Conservation (phyloP, 345 rosid genomes). For the Populus tremula region DNA sequence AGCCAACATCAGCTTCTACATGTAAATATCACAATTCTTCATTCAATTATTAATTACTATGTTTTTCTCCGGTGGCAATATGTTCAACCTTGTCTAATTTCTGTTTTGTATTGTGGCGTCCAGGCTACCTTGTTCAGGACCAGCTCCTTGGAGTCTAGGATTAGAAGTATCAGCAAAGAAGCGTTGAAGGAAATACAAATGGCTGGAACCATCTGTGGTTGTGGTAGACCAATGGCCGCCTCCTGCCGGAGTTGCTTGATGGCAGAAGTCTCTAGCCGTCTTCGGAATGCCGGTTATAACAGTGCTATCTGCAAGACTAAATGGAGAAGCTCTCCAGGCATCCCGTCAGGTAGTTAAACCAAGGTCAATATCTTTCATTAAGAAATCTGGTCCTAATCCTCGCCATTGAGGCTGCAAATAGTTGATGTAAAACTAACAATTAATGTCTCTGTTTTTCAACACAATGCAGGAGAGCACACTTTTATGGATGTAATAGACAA, state of each 20-base stretch:
- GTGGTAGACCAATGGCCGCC: slow-evolving; percentile 16
- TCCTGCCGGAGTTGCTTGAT: slow-evolving; percentile 34
- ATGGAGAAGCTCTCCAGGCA: slow-evolving; percentile 27
- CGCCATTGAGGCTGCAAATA: neutral
- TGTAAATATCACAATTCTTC: slow-evolving; percentile 6
- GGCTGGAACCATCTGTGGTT: slow-evolving; percentile 13
- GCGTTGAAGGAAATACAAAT: slow-evolving; percentile 21
- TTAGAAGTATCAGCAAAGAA: slow-evolving; percentile 26
- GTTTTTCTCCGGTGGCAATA: neutral
- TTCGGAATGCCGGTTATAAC: slow-evolving; percentile 22
- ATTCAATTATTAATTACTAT: neutral
- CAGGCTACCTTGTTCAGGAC: slow-evolving; percentile 33
- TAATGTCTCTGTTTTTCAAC: too few relatives aligned
- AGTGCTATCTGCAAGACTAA: slow-evolving; percentile 29
- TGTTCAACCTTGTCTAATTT: neutral
- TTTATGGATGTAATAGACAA: slow-evolving; percentile 40
- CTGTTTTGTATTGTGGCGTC: neutral
- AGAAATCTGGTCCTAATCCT: neutral
- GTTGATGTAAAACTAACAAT: neutral
- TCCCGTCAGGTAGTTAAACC: slow-evolving; percentile 22
- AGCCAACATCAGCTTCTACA: slow-evolving; percentile 26
- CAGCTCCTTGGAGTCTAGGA: slow-evolving; percentile 24
- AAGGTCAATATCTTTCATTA: neutral
- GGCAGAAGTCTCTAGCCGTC: slow-evolving; percentile 25
- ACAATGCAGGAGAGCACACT: slow-evolving; percentile 39